Evolutionary conservation across 164 flowering plant genomes (phyloP).

Genomic region (Hamamelis virginiana): DNA sequence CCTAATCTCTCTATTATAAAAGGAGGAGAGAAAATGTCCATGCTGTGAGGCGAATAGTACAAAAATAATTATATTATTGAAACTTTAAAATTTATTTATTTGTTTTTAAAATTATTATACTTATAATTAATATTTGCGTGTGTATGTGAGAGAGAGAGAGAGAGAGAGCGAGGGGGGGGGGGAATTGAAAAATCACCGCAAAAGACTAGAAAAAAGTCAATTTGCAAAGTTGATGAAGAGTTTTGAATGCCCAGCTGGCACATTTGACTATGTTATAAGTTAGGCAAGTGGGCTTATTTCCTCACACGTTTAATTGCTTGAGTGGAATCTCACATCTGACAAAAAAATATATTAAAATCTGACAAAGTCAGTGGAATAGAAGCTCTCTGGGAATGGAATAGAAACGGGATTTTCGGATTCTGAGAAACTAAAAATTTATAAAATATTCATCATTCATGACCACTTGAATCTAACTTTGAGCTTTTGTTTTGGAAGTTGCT

Average conservation of each 20-base stretch:
- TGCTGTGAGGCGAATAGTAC: no score
- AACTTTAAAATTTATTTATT: no score
- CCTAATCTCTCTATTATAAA: no score
- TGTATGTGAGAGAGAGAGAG: no score
- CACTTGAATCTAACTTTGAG: conserved; percentile 34
- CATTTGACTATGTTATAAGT: not conserved
- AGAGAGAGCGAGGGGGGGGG: no score
- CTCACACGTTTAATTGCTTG: conserved; percentile 13
- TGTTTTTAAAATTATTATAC: no score
- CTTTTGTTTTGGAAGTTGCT: conserved; percentile 45
- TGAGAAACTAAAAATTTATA: conserved; percentile 23
- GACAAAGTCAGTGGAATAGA: conserved; percentile 81
- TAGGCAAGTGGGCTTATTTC: conserved; percentile 11
- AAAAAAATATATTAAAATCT: conserved; percentile 21
- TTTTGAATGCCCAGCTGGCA: not conserved
- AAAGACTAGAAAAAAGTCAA: not conserved
- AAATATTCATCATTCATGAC: not conserved
- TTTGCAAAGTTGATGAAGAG: no score
- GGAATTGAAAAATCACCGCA: no score
- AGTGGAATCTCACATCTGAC: conserved; percentile 9
- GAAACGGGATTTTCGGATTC: conserved; percentile 70
- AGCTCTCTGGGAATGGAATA: conserved; percentile 70
- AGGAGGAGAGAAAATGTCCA: no score
- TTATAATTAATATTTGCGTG: no score
- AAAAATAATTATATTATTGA: no score